These are phyloP conservation scores for Sphaerulina musiva DNA, from an alignment of 2,329 filamentous ascomycete genomes.

Conservation along the genomic window DNA sequence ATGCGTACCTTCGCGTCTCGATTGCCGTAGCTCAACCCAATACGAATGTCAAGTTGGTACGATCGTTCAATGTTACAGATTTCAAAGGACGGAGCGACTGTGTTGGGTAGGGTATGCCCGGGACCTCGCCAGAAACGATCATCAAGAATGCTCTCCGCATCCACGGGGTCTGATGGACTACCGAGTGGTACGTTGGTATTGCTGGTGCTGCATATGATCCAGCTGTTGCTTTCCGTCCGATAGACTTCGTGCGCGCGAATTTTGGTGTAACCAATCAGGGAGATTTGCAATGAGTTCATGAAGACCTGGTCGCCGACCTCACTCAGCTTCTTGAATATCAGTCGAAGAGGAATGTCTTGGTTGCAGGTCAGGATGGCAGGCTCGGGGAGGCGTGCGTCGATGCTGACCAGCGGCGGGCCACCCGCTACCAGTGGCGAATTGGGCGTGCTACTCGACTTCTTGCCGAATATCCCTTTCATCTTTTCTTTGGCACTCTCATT, in stretches of 20 bases:
- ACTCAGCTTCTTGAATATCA: conserved; percentile 71
- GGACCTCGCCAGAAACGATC: conserved; percentile 66
- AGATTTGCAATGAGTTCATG: conserved; percentile 72
- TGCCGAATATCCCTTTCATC: conserved; percentile 56
- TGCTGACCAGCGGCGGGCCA: conserved; percentile 54
- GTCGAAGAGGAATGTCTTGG: conserved; percentile 69
- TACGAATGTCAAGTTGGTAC: conserved; percentile 76
- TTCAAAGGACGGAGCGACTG: conserved; percentile 76
- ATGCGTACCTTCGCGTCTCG: conserved; percentile 41
- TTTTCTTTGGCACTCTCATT: conserved; percentile 37
- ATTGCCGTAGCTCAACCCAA: conserved; percentile 70
- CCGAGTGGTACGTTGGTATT: conserved; percentile 67
- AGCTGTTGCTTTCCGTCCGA: conserved; percentile 64
- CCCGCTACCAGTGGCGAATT: conserved; percentile 22
- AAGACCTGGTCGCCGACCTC: conserved; percentile 64
- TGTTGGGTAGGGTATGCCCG: conserved; percentile 64
- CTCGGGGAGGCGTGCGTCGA: conserved; percentile 80
- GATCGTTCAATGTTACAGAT: conserved; percentile 79
- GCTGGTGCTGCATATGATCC: conserved; percentile 65
- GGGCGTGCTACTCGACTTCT: conserved; percentile 19
- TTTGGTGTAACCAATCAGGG: conserved; percentile 71
- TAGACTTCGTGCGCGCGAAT: conserved; percentile 70
- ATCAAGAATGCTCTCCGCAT: conserved; percentile 40
- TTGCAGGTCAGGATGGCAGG: conserved; percentile 87
- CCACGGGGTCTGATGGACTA: conserved; percentile 50